Evolutionary conservation across 164 flowering plant genomes (phyloP).

Genomic region (Tinospora cordifolia): DNA sequence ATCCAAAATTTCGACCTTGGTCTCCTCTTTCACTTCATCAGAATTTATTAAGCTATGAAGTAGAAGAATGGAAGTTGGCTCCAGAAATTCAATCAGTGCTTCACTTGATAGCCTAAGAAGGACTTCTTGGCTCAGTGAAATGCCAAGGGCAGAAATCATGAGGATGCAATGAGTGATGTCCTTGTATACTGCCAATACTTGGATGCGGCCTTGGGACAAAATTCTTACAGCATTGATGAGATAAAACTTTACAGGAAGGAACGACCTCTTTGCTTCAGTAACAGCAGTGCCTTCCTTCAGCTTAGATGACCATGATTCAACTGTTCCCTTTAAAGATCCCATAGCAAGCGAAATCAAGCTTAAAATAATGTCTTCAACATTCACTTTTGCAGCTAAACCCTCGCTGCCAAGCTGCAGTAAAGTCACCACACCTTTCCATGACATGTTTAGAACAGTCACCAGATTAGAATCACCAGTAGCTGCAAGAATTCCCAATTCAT

Average conservation of each 20-base stretch:
- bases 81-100: conserved; percentile 59
- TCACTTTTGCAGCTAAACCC: conserved; percentile 39
- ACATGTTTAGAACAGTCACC: conserved; percentile 65
- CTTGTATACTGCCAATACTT: conserved; percentile 43
- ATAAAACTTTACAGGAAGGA: conserved; percentile 80
- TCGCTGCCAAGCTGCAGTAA: conserved; percentile 71
- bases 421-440: conserved; percentile 94
- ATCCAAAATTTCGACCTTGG: conserved; percentile 53
- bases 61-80: conserved; percentile 55
- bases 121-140: conserved; percentile 43
- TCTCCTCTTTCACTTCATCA: conserved; percentile 37
- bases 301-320: conserved; percentile 55
- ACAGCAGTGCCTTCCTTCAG: conserved; percentile 36
- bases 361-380: conserved; percentile 51
- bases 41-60: conserved; percentile 62
- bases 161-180: conserved; percentile 51
- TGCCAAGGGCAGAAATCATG: conserved; percentile 45
- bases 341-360: conserved; percentile 58
- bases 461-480: conserved; percentile 77
- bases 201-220: conserved; percentile 50
- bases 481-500: conserved; percentile 66
- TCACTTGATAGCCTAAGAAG: conserved; percentile 47
- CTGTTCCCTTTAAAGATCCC: conserved; percentile 54
- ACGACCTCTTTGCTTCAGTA: conserved; percentile 66
- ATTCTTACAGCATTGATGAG: conserved; percentile 71